Evolutionary conservation across 345 rosid genomes (phyloP), one percentile per base, ranked within the genome.

Genomic region (Microcos paniculata): DNA sequence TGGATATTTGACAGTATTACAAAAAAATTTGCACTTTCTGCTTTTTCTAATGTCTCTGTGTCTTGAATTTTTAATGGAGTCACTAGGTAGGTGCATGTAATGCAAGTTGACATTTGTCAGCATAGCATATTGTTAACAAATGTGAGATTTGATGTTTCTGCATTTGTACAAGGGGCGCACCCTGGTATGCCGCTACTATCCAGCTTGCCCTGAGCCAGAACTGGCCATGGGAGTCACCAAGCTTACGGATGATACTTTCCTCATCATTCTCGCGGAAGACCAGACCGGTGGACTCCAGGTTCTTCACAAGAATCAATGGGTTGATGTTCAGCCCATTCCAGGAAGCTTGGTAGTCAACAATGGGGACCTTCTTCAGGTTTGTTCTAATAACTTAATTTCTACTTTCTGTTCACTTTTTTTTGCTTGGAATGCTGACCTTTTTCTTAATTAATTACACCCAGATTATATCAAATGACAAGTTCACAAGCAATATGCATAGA

Each of bases 401-500:
- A 42, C 46, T 35, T 35, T 42, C 46, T 42, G 12, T 42, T 42
- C 8, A 42, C 46, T 8, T 3, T 42, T 10, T 42, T 42, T 10
- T 42, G 12, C 46, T 13, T 42, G 8, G 46, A 42, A 52, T 23
- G 6, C 56, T 52, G 56, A 49, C 8, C 16, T 49, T 49, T 5
- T 18, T 49, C 5, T 49, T 49, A 43, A 0, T 43, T 43, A 43
- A 43, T 12, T 43, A 12, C 14, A 26, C 19, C 8, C 70, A 81
- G 83, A 74, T 81, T 6, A 53, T 84, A 16, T n/a, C 84, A 2
- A 81, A 79, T 13, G 81, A 81, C 75, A 68, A 16, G 74, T 81
- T 70, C 67, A 76, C 8, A 59, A 84, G 87, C 38, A 78, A 76
- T 7, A 42, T 62, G 15, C 84, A 80, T 28, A 53, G 84, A 70